A percentile compares a stretch with the other conserved stretches of the same genome.
These are phyloP conservation scores for Priceomyces carsonii DNA, from an alignment of 805 yeast genomes.

Conservation along the genomic window DNA sequence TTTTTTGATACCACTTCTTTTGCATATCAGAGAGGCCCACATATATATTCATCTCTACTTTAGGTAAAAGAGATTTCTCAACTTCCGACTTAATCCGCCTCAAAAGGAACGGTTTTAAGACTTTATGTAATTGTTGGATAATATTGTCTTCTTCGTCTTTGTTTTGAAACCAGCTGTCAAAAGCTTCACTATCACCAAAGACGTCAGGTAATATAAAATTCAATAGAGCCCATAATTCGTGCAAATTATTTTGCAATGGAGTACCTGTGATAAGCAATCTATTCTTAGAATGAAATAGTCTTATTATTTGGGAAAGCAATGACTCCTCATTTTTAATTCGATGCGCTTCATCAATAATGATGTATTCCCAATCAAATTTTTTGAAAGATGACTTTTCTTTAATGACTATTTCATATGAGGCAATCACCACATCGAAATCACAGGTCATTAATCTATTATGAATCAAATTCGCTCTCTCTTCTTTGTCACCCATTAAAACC, in stretches of 20 bases:
- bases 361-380: constrained; percentile 75
- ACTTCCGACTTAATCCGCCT: constrained; percentile 80
- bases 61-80: constrained; percentile 76
- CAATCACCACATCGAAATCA: constrained; percentile 69
- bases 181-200: constrained; percentile 69
- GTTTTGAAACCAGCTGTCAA: constrained; percentile 69
- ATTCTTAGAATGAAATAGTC: constrained; percentile 70
- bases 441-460: constrained; percentile 51
- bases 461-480: constrained; percentile 57
- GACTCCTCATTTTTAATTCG: constrained; percentile 79
- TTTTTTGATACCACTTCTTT: constrained; percentile 71
- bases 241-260: constrained; percentile 76
- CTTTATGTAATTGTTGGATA: constrained; percentile 72
- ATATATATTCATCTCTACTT: constrained; percentile 71
- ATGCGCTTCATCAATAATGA: constrained; percentile 81
- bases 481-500: constrained; percentile 74
- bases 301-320: constrained; percentile 67
- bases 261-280: constrained; percentile 79
- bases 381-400: constrained; percentile 66
- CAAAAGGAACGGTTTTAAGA: constrained; percentile 69
- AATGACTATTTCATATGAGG: constrained; percentile 77
- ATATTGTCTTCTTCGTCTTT: constrained; percentile 45
- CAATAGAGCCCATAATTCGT: constrained; percentile 79
- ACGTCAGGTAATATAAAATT: constrained; percentile 79
- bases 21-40: constrained; percentile 81